A percentile compares a stretch with the other conserved stretches of the same genome.
Conservation (phyloP, 208 protist species). For the Trypanosoma avium region DNA sequence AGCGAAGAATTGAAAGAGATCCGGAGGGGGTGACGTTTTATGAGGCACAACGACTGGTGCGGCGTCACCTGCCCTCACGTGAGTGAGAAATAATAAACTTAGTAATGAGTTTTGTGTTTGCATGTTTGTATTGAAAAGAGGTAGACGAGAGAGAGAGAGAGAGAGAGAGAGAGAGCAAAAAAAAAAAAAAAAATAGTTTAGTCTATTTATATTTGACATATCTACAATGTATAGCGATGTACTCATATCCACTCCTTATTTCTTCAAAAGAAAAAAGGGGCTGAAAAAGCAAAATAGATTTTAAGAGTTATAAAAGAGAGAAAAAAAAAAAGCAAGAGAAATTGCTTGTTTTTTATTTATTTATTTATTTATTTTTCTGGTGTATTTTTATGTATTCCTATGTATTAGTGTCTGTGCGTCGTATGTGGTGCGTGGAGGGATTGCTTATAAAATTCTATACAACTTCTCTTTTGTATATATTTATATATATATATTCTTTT, state of each 20-base stretch:
- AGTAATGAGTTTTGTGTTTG: background rate
- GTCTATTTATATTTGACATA: constrained; percentile 15
- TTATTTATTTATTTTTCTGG: no score
- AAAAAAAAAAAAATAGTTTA: background rate
- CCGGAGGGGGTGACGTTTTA: constrained; percentile 41
- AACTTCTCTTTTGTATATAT: constrained; percentile 14
- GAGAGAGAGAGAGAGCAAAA: constrained; percentile 11
- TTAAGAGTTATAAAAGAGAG: no score
- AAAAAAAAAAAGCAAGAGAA: no score
- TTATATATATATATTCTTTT: constrained; percentile 13
- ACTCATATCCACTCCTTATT: no score
- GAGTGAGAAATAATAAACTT: background rate
- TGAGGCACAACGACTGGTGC: constrained; percentile 25
- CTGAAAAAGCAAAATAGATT: no score
- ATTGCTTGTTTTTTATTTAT: no score
- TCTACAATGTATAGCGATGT: no score
- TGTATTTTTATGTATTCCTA: no score
- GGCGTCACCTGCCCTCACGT: background rate
- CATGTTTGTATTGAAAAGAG: background rate
- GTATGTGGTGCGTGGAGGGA: no score
- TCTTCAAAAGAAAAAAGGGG: no score
- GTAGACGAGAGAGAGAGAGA: background rate
- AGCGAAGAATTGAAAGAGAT: constrained; percentile 25
- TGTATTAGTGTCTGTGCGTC: no score
- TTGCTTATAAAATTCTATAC: no score